phyloP scores from a whole-genome alignment of 768 basidiomycete genomes.

The Mycena indigotica region DNA sequence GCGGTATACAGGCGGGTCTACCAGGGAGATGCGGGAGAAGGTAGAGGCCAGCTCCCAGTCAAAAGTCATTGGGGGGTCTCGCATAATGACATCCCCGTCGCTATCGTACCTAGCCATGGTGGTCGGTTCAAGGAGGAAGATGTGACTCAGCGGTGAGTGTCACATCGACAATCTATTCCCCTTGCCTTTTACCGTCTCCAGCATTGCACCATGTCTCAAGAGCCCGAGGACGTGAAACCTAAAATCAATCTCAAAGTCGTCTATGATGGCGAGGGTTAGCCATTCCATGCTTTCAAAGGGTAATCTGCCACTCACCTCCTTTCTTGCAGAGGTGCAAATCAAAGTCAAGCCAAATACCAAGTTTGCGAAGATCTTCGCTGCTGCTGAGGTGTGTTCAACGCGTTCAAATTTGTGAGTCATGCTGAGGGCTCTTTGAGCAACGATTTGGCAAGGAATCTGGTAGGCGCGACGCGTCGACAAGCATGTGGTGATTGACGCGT shows the following conservation, averaged over 20 bases:
- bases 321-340: constrained; percentile 56
- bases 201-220: constrained; percentile 44
- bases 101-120: too few species aligned
- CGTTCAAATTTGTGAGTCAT: not conserved
- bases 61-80: too few species aligned
- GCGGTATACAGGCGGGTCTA: not conserved
- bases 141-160: not conserved
- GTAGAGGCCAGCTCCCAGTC: not conserved
- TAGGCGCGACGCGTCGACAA: constrained; percentile 25
- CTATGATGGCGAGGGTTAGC: constrained; percentile 57
- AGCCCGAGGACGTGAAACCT: constrained; percentile 65
- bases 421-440: constrained; percentile 41
- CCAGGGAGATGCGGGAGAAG: not conserved
- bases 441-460: constrained; percentile 60
- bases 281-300: constrained; percentile 5
- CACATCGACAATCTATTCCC: not conserved
- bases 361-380: constrained; percentile 69
- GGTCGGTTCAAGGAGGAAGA: not conserved
- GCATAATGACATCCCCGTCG: too few species aligned
- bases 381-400: constrained; percentile 55
- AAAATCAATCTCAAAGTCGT: constrained; percentile 65
- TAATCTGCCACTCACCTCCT: not conserved
- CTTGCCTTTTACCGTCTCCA: not conserved
- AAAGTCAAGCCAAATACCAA: constrained; percentile 66
- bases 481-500: constrained; percentile 1